A percentile compares a stretch with the other conserved stretches of the same genome.
Evolutionary conservation across 192 early-diverging fungal species (phyloP).

Genomic region (Coemansia sp.): DNA sequence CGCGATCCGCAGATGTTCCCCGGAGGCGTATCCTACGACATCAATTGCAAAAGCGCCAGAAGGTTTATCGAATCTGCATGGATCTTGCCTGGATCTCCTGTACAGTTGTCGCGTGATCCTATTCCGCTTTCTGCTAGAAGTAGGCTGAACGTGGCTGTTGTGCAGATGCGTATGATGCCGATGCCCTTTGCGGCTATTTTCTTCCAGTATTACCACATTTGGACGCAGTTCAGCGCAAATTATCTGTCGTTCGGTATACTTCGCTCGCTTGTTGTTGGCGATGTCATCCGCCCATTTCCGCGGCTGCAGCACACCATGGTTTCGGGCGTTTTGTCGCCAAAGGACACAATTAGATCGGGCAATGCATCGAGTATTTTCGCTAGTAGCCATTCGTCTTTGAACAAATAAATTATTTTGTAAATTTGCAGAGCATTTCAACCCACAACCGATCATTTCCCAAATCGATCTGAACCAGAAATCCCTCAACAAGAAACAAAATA

Average conservation of each 20-base stretch:
- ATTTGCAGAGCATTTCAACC: too few relatives aligned
- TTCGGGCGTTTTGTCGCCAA: constrained; percentile 45
- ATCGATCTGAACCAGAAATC: too few relatives aligned
- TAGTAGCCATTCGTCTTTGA: background rate
- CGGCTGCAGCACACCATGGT: constrained; percentile 80
- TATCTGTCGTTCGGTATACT: constrained; percentile 80
- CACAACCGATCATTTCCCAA: too few relatives aligned
- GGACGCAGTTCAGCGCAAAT: constrained; percentile 72
- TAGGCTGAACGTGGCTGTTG: constrained; percentile 43
- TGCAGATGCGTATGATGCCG: constrained; percentile 65
- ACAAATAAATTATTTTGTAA: background rate
- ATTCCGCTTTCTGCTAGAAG: constrained; percentile 42
- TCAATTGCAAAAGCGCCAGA: constrained; percentile 18
- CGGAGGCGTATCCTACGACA: constrained; percentile 62
- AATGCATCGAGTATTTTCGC: background rate
- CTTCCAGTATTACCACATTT: constrained; percentile 89
- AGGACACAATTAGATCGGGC: background rate
- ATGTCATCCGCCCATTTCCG: constrained; percentile 78
- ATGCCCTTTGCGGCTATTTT: constrained; percentile 78
- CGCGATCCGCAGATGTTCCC: constrained; percentile 88
- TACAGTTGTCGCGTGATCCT: constrained; percentile 45
- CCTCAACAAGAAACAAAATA: too few relatives aligned
- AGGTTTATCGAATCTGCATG: constrained; percentile 52
- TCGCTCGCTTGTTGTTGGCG: constrained; percentile 75
- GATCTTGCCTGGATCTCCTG: constrained; percentile 42